These are phyloP conservation scores for Neurospora sp. DNA, from an alignment of 495 filamentous ascomycete species.

Conservation along the genomic window DNA sequence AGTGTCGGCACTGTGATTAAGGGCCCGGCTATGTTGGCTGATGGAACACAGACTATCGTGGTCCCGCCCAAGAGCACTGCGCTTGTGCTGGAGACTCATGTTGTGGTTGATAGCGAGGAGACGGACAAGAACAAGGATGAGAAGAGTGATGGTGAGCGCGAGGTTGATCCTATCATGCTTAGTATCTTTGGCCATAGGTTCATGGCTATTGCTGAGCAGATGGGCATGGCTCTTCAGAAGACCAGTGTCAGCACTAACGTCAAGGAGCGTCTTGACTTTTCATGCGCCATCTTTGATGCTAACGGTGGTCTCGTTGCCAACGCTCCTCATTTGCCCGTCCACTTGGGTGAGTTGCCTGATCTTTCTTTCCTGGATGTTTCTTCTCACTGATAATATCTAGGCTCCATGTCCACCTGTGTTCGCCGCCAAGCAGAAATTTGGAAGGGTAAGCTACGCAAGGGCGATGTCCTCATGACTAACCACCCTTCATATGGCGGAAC, in stretches of 20 bases:
- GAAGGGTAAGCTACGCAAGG: constrained; percentile 76
- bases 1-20: constrained; percentile 63
- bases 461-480: constrained; percentile 92
- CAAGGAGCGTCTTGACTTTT: constrained; percentile 94
- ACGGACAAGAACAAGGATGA: constrained; percentile 43
- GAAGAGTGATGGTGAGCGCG: constrained; percentile 36
- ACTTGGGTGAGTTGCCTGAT: constrained; percentile 46
- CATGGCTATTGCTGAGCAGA: constrained; percentile 98
- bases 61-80: constrained; percentile 71
- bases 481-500: constrained; percentile 87
- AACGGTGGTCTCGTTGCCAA: constrained; percentile 91
- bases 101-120: constrained; percentile 60
- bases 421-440: constrained; percentile 88
- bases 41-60: constrained; percentile 93
- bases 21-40: constrained; percentile 86
- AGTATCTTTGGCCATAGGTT: constrained; percentile 95
- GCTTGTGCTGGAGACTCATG: constrained; percentile 62
- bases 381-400: not conserved
- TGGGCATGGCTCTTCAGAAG: constrained; percentile 92
- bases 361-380: no score
- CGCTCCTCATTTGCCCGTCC: constrained; percentile 87
- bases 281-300: constrained; percentile 87
- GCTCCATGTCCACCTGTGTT: constrained; percentile 87
- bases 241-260: constrained; percentile 97
- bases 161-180: constrained; percentile 79